Percentiles rank a stretch among this genome's conserved stretches.
Conservation (phyloP, 2,329 filamentous ascomycete genomes). For the Piedraia hortae region DNA sequence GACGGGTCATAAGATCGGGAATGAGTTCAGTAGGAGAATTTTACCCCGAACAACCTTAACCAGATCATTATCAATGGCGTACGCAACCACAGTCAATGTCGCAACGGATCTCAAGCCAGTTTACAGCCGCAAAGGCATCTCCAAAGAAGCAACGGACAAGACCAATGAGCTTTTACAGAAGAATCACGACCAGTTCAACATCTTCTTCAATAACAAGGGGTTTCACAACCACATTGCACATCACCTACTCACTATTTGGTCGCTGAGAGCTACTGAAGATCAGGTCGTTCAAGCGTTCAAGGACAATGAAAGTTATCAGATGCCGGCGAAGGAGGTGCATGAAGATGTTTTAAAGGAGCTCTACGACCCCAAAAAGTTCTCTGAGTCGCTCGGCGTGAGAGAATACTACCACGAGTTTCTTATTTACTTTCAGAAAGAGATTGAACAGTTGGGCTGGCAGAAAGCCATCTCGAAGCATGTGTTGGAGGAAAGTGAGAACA, state of each 20-base stretch:
- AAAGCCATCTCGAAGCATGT: constrained; percentile 36
- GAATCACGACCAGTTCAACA: constrained; percentile 48
- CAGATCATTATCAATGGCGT: too few relatives aligned
- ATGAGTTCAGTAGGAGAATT: too few relatives aligned
- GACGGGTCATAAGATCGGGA: too few relatives aligned
- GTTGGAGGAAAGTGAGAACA: constrained; percentile 38
- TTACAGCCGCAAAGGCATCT: constrained; percentile 20
- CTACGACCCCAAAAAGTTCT: constrained; percentile 27
- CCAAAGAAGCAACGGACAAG: constrained; percentile 30
- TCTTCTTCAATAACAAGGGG: constrained; percentile 48
- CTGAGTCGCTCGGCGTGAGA: constrained; percentile 32
- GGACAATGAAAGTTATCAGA: constrained; percentile 38
- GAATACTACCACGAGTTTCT: constrained; percentile 46
- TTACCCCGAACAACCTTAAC: too few relatives aligned
- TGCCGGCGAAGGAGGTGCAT: constrained; percentile 16
- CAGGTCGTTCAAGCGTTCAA: constrained; percentile 37
- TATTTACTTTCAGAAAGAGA: constrained; percentile 46
- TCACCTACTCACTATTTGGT: constrained; percentile 48
- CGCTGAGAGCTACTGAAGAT: constrained; percentile 35
- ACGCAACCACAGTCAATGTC: too few relatives aligned
- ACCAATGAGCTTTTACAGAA: constrained; percentile 43
- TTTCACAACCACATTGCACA: constrained; percentile 70
- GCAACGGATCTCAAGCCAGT: constrained; percentile 11
- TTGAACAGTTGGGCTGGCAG: constrained; percentile 35
- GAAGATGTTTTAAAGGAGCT: constrained; percentile 27